These are phyloP conservation scores for Luffa aegyptiaca DNA, from an alignment of 306 rosid species.

Conservation along the genomic window DNA sequence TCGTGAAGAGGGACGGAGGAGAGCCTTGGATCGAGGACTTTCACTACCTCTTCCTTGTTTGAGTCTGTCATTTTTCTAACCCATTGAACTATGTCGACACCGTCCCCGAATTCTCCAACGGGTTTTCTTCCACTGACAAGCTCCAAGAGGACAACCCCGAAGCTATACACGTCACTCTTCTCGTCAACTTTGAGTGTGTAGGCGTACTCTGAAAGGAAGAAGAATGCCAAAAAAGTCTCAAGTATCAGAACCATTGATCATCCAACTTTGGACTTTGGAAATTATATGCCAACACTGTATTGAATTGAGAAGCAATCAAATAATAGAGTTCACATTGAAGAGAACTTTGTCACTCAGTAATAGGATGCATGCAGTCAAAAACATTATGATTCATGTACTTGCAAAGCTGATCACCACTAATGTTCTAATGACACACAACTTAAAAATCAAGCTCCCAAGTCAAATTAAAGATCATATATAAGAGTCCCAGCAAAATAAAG, in stretches of 20 bases:
- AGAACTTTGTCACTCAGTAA: not conserved
- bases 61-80: constrained; percentile 41
- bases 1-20: constrained; percentile 84
- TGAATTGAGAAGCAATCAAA: not conserved
- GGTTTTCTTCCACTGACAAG: constrained; percentile 4
- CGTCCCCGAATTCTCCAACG: constrained; percentile 6
- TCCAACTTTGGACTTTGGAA: not conserved
- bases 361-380: not conserved
- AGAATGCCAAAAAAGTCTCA: not conserved
- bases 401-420: not conserved
- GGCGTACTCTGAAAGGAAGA: constrained; percentile 3
- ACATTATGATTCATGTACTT: not conserved
- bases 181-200: constrained; percentile 5
- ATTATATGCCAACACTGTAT: not conserved
- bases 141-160: constrained; percentile 44
- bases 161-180: constrained; percentile 13
- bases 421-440: not conserved
- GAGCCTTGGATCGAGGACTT: constrained; percentile 73
- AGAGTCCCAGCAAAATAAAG: not conserved
- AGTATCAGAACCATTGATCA: not conserved
- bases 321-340: not conserved
- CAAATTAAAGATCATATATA: not conserved
- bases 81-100: constrained; percentile 78
- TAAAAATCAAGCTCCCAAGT: not conserved
- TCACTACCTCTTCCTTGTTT: constrained; percentile 15